phyloP scores from a whole-genome alignment of 2,329 filamentous ascomycete species.

The Fusarium lateritium region DNA sequence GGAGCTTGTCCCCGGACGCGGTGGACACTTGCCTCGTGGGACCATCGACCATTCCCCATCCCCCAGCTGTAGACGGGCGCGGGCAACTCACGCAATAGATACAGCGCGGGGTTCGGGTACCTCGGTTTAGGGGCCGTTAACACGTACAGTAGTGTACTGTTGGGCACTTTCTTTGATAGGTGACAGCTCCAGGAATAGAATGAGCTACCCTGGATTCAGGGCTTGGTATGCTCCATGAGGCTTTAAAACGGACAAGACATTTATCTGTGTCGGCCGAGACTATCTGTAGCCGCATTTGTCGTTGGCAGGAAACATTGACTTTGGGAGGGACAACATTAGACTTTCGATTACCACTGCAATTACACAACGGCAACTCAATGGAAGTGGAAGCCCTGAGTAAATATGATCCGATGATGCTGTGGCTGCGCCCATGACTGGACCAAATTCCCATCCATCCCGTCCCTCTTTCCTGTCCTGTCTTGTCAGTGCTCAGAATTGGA shows the following conservation, averaged over 20 bases:
- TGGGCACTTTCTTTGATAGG: not conserved
- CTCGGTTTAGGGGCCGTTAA: slow-evolving; percentile 31
- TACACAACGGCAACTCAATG: slow-evolving; percentile 35
- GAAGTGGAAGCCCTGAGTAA: slow-evolving; percentile 1
- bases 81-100: slow-evolving; percentile 25
- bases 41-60: slow-evolving; percentile 21
- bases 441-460: not conserved
- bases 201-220: slow-evolving; percentile 31
- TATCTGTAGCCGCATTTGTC: no score
- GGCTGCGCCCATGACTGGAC: slow-evolving; percentile 34
- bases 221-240: slow-evolving; percentile 1
- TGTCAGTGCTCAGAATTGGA: slow-evolving; percentile 5
- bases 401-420: slow-evolving; percentile 39
- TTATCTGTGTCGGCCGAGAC: not conserved
- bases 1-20: slow-evolving; percentile 2
- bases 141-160: slow-evolving; percentile 28
- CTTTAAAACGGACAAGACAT: no score
- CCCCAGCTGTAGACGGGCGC: not conserved
- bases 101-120: slow-evolving; percentile 47
- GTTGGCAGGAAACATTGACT: not conserved
- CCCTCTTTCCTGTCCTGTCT: slow-evolving; percentile 3
- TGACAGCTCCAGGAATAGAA: slow-evolving; percentile 33
- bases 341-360: slow-evolving; percentile 17
- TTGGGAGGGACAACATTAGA: not conserved
- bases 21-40: slow-evolving; percentile 30